These are phyloP conservation scores for Cyclotella cryptica DNA, from an alignment of 108 stramenopile genomes.

Conservation along the genomic window DNA sequence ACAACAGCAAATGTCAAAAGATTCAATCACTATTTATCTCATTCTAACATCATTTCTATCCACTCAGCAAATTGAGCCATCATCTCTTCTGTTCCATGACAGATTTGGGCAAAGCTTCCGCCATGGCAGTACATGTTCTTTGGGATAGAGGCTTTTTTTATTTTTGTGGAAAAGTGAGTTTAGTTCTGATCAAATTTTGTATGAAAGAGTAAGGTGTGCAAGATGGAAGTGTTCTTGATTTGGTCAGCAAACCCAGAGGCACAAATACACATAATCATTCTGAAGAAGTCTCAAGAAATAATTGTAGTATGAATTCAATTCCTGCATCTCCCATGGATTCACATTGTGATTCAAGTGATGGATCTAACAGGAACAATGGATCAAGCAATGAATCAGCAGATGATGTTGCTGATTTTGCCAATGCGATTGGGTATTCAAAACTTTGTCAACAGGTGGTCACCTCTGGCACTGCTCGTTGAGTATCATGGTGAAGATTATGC, in stretches of 20 bases:
- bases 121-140: conserved; percentile 64
- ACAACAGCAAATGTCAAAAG: background rate
- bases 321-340: background rate
- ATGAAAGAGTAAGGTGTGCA: conserved; percentile 19
- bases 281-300: background rate
- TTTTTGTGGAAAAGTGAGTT: conserved; percentile 78
- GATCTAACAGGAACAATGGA: background rate
- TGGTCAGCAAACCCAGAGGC: conserved; percentile 16
- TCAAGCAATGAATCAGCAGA: background rate
- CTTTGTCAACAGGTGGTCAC: conserved; percentile 20
- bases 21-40: conserved; percentile 18
- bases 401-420: background rate
- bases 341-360: background rate
- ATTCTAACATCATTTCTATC: conserved; percentile 16
- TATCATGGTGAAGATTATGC: conserved; percentile 20
- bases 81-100: conserved; percentile 36
- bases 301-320: background rate
- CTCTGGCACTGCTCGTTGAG: conserved; percentile 18
- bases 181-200: background rate
- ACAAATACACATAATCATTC: background rate
- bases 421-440: conserved; percentile 8
- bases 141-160: conserved; percentile 52
- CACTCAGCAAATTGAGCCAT: conserved; percentile 1
- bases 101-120: conserved; percentile 49
- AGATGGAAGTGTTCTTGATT: conserved; percentile 27